phyloP scores from a whole-genome alignment of 2,329 filamentous ascomycete species.

The Penicillium sp. region DNA sequence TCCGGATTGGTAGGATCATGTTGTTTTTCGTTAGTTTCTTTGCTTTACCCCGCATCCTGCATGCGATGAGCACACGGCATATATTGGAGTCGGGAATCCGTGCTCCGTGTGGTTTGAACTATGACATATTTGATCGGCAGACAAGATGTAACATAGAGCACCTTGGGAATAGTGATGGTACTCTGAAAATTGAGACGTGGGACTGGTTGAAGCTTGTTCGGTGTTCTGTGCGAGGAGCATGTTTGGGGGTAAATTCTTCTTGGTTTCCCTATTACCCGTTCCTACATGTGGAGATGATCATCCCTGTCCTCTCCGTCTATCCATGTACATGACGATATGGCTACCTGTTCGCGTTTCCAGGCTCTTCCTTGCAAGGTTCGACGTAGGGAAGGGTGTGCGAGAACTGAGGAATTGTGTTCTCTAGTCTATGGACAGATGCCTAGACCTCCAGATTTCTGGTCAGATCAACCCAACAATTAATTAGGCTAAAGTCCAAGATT shows the following conservation, averaged over 20 bases:
- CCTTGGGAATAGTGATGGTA: neutral
- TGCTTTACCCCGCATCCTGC: slow-evolving; percentile 5
- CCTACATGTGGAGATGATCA: no score
- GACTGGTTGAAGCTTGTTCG: slow-evolving; percentile 3
- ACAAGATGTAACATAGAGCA: slow-evolving; percentile 4
- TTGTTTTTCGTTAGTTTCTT: neutral
- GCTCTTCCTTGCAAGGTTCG: no score
- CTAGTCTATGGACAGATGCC: no score
- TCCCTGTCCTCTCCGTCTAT: no score
- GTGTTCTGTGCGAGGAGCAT: neutral
- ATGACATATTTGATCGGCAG: slow-evolving; percentile 11
- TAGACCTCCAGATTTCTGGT: no score
- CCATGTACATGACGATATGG: no score
- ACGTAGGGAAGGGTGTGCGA: no score
- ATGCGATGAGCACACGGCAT: neutral
- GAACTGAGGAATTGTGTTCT: no score
- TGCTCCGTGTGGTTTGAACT: slow-evolving; percentile 1
- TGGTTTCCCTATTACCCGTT: neutral
- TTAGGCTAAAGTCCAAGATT: no score
- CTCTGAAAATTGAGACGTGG: neutral
- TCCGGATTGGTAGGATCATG: neutral
- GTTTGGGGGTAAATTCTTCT: neutral
- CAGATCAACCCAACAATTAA: no score
- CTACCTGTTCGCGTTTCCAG: no score
- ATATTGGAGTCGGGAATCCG: neutral